Base-by-base conservation (phyloP, 768 basidiomycete species). In the Russula earlei region DNA sequence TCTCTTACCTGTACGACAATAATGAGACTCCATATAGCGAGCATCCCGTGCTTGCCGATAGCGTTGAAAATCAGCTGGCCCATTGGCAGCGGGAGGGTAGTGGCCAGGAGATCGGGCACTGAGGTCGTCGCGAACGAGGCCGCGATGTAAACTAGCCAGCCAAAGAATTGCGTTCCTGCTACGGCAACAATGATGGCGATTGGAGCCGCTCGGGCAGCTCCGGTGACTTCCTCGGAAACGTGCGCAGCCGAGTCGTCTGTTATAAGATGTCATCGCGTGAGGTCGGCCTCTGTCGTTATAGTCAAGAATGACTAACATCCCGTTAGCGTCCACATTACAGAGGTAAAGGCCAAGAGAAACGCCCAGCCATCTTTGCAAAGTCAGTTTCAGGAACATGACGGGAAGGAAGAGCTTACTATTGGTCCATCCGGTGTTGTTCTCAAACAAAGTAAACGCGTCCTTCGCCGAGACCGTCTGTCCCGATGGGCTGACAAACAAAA, bases 261-360 rank as follows among this genome's bases (percentile, higher is more conserved):
- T 36, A 24, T 47, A 24, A 29, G 19, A 37, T 20, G 11, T 14
- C 40, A 49, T 56, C 59, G 20, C n/a, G 15, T 27, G 22, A 54
- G 37, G 27, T 19, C 17, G 15, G 19, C 45, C n/a, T 22, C 4
- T 49, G 20, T 4, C 29, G 10, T n/a, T 4, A 3, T 58, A 43
- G 15, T 9, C 5, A 17, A 33, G 20, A 41, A 38, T 5, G 24
- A 68, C 82, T 62, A 52, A 85, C 85, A 87, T 58, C 85, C 85
- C 2, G 85, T 87, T 53, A 87, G 68, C 3, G 84, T 85, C 85
- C 85, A 87, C 85, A 87, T 87, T 0, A 84, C 82, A 1, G 85
- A 73, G 0, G 84, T 85, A 64, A 87, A 86, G 0, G 85, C 75
- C 43, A 87, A 66, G 59, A 86, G 71, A 66, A 87, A 87, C 1